Evolutionary conservation across 1,284 basidiomycete genomes (phyloP), one percentile per base, ranked within the genome.

Genomic region (Cerrena zonata): DNA sequence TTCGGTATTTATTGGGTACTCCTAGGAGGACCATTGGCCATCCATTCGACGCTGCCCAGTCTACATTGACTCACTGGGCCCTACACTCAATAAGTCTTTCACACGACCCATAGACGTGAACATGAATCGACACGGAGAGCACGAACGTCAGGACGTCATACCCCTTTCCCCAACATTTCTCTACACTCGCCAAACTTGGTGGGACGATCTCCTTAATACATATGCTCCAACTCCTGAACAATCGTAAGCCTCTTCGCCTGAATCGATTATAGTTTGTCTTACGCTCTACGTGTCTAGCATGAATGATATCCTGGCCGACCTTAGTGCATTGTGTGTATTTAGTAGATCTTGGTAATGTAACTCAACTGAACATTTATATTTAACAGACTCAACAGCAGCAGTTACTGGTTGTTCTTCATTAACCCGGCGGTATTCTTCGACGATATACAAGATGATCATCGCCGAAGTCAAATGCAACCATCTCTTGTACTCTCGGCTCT

Each of bases 321-420:
- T 86, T 43, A 68, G 71, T 22, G 75, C 75, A 54, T 64, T 86
- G 81, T 86, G 55, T 37, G 36, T 26, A 27, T 40, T 41, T 21
- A 45, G 48, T 42, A 37, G 22, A 51, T 30, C 39, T n/a, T n/a
- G n/a, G n/a, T n/a, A n/a, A n/a, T n/a, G n/a, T n/a, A n/a, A n/a
- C n/a, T 45, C 30, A 39, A 44, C 27, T 18, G 22, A 7, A 10
- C 12, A 23, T 15, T 44, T 18, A 21, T 27, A 44, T 25, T 23
- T 1, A 45, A 15, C 49, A 62, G 58, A 27, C 45, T 54, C 49
- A 66, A 65, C 26, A 71, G 74, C 46, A 74, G 71, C 49, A 74
- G 73, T 27, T 78, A 84, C 56, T 78, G 78, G 70, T 74, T 89
- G 25, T 81, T 78, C 2, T 87, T 87, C 64, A 68, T 88, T 56